phyloP scores from a whole-genome alignment of 2,329 filamentous ascomycete species.

The Cladophialophora carrionii region DNA sequence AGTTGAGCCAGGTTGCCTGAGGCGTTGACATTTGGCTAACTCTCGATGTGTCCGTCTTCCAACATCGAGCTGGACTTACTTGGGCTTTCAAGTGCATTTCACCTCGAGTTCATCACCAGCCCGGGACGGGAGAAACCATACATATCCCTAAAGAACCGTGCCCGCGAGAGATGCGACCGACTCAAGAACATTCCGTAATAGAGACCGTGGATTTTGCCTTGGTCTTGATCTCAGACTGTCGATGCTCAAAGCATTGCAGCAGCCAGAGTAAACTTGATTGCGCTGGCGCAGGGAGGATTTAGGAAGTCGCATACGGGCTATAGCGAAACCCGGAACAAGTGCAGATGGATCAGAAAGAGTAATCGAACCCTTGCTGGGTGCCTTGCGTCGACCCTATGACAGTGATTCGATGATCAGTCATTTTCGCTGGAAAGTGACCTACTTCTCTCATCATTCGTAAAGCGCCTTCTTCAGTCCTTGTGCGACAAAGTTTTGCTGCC shows the following conservation, averaged over 20 bases:
- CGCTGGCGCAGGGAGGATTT: background rate
- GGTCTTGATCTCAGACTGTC: background rate
- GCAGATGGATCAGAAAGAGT: conserved; percentile 14
- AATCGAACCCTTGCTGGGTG: conserved; percentile 11
- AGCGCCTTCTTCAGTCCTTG: background rate
- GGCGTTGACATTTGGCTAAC: background rate
- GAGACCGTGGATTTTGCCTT: background rate
- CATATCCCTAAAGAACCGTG: background rate
- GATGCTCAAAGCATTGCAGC: background rate
- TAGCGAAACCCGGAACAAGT: background rate
- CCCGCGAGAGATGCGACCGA: background rate
- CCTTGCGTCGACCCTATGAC: background rate
- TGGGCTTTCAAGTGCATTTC: background rate
- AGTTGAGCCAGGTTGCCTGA: background rate
- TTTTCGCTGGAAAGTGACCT: too few relatives aligned
- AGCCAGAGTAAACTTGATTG: background rate
- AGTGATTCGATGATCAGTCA: background rate
- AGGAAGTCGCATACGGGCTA: background rate
- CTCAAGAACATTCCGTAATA: background rate
- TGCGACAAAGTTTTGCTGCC: background rate
- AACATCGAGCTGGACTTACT: background rate
- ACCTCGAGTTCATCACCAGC: background rate
- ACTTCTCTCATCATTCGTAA: too few relatives aligned
- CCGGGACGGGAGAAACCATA: background rate
- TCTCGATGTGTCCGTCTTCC: background rate